A percentile compares a stretch with the other conserved stretches of the same genome.
These are phyloP conservation scores for Agaricus sinodeliciosus DNA, from an alignment of 768 basidiomycete species.

Conservation along the genomic window DNA sequence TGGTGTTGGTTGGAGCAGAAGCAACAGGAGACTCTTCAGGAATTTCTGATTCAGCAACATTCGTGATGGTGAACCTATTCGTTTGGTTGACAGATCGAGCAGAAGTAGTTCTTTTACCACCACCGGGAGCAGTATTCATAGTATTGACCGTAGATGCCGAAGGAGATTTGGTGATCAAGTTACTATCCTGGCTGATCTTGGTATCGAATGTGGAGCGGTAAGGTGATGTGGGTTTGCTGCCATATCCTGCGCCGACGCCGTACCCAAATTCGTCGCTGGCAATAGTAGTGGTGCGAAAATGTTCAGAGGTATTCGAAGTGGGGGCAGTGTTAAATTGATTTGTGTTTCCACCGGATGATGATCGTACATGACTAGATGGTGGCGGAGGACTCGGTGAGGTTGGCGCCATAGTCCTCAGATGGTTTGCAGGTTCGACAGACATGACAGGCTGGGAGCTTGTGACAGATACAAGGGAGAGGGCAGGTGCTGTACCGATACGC, in stretches of 20 bases:
- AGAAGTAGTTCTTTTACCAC: slow-evolving; percentile 20
- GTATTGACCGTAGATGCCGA: not conserved
- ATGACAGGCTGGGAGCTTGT: slow-evolving; percentile 5
- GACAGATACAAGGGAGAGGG: slow-evolving; percentile 34
- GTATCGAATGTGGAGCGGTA: too few relatives aligned
- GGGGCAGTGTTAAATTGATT: slow-evolving; percentile 10
- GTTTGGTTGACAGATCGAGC: slow-evolving; percentile 19
- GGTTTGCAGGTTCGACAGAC: slow-evolving; percentile 1
- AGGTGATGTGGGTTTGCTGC: not conserved
- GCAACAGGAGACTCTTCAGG: slow-evolving; percentile 2
- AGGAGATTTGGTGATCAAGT: slow-evolving; percentile 6
- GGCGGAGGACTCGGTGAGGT: slow-evolving; percentile 9
- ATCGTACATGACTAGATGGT: not conserved
- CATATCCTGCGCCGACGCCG: slow-evolving; percentile 1
- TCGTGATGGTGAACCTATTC: slow-evolving; percentile 35
- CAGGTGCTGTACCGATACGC: slow-evolving; percentile 41
- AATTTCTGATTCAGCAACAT: slow-evolving; percentile 17
- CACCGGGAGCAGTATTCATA: too few relatives aligned
- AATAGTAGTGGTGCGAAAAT: not conserved
- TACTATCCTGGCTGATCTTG: too few relatives aligned
- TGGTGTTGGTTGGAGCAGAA: not conserved
- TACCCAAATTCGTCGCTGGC: slow-evolving; percentile 15
- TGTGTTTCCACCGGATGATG: not conserved
- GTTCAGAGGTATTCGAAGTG: not conserved
- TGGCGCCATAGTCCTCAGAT: not conserved